Conservation (phyloP, 2,329 filamentous ascomycete genomes). For the Aspergillus transmontanensis region DNA sequence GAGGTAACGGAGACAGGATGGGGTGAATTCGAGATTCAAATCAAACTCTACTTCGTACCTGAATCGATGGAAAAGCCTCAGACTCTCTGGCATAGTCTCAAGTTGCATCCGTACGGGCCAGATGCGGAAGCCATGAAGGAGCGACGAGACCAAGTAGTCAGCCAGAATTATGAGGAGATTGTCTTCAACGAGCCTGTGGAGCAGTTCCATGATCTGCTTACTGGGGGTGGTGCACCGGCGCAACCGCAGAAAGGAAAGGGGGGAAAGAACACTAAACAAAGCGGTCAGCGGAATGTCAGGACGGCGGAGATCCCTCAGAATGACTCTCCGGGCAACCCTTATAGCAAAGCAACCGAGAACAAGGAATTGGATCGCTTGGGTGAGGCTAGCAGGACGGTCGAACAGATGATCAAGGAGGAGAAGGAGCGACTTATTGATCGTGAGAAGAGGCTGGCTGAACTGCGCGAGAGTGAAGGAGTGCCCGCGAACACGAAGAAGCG, state of each 20-base stretch:
- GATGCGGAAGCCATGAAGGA: constrained; percentile 74
- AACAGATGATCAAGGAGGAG: constrained; percentile 65
- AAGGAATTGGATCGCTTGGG: constrained; percentile 67
- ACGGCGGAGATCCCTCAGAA: constrained; percentile 74
- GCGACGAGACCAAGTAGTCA: constrained; percentile 66
- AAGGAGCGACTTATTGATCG: constrained; percentile 63
- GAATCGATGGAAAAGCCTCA: constrained; percentile 91
- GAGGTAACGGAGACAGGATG: constrained; percentile 90
- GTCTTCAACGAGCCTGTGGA: constrained; percentile 97
- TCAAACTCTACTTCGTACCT: constrained; percentile 89
- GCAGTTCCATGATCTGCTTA: constrained; percentile 85
- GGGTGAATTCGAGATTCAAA: constrained; percentile 96
- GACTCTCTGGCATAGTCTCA: constrained; percentile 90
- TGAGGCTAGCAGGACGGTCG: constrained; percentile 61
- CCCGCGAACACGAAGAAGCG: constrained; percentile 45
- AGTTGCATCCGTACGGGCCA: constrained; percentile 83
- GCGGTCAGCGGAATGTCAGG: constrained; percentile 56
- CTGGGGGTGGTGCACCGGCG: constrained; percentile 60
- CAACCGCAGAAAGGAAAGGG: constrained; percentile 60
- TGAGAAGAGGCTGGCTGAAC: constrained; percentile 61
- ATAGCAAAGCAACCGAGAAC: constrained; percentile 70
- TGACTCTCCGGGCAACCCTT: constrained; percentile 69
- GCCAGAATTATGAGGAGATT: constrained; percentile 89
- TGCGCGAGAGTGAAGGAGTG: constrained; percentile 49
- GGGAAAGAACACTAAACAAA: constrained; percentile 56